Percentiles rank a stretch among this genome's conserved stretches.
These are phyloP conservation scores for Saccharomyces pastorianus DNA, from an alignment of 1,139 yeast species.

Conservation along the genomic window DNA sequence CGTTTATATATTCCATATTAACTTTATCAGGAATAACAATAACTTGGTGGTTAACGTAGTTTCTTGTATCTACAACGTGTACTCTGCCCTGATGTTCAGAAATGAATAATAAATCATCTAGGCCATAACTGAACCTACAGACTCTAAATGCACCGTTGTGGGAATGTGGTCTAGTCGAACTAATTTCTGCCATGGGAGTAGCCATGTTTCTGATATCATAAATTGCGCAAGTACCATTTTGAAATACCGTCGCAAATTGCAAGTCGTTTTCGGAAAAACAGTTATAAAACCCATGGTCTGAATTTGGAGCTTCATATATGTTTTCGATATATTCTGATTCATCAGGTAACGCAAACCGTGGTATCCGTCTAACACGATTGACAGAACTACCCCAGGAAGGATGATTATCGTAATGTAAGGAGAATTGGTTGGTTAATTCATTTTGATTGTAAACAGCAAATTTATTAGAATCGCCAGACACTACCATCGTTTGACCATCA, in stretches of 20 bases:
- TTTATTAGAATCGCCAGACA: slow-evolving; percentile 52
- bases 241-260: slow-evolving; percentile 73
- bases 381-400: slow-evolving; percentile 22
- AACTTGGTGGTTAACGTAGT: slow-evolving; percentile 67
- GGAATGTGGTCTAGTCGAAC: slow-evolving; percentile 48
- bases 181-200: slow-evolving; percentile 45
- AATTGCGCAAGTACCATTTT: slow-evolving; percentile 70
- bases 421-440: slow-evolving; percentile 23
- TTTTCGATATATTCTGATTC: slow-evolving; percentile 23
- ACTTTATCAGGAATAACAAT: slow-evolving; percentile 44
- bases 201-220: slow-evolving; percentile 63
- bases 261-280: slow-evolving; percentile 68
- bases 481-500: slow-evolving; percentile 45
- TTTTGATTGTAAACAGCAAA: slow-evolving; percentile 44
- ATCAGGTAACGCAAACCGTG: slow-evolving; percentile 26
- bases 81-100: slow-evolving; percentile 83
- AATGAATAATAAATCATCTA: slow-evolving; percentile 67
- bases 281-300: slow-evolving; percentile 78
- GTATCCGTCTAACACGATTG: slow-evolving; percentile 17
- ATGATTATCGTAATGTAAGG: slow-evolving; percentile 24
- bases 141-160: slow-evolving; percentile 45
- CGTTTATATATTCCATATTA: slow-evolving; percentile 8
- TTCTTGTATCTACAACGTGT: slow-evolving; percentile 72
- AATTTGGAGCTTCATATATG: slow-evolving; percentile 43
- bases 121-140: slow-evolving; percentile 59